Percentiles rank a stretch among this genome's conserved stretches.
Conservation (phyloP, 331 rosid genomes). For the Erythrophleum ivorense region DNA sequence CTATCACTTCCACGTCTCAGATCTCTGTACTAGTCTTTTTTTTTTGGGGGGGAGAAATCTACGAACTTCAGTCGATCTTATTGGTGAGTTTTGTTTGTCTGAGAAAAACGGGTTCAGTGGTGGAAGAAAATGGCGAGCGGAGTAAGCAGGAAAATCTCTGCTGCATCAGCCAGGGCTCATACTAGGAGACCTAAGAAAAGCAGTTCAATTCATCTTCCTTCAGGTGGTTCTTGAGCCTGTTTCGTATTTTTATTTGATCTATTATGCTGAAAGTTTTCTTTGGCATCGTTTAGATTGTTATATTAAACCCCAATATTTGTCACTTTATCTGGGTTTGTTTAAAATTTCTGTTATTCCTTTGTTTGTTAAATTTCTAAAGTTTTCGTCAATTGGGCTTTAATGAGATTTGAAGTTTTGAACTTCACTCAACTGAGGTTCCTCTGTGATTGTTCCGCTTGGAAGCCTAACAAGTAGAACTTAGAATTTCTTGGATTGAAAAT, state of each 20-base stretch:
- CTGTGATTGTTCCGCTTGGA: too few relatives aligned
- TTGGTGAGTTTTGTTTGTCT: neutral
- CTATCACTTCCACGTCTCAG: too few relatives aligned
- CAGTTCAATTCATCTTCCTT: constrained; percentile 51
- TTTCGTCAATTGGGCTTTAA: too few relatives aligned
- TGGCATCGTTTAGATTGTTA: neutral
- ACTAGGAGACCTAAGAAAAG: constrained; percentile 64
- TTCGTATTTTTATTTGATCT: neutral
- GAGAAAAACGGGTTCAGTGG: neutral
- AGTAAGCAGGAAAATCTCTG: constrained; percentile 67
- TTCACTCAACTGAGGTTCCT: too few relatives aligned
- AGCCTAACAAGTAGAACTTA: too few relatives aligned
- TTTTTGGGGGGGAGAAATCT: neutral
- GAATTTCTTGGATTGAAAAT: too few relatives aligned
- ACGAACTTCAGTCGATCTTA: neutral
- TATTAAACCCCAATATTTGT: neutral
- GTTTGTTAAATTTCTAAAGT: neutral
- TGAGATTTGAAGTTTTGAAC: too few relatives aligned
- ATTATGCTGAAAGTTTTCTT: neutral
- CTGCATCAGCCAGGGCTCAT: constrained; percentile 84
- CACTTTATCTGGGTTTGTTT: neutral
- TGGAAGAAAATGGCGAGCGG: constrained; percentile 61
- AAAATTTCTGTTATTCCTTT: neutral
- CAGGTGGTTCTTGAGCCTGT: constrained; percentile 50
- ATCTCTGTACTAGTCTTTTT: too few relatives aligned